Evolutionary conservation across 2,329 filamentous ascomycete genomes (phyloP), one percentile per base, ranked within the genome.

Genomic region (Alternaria sp.): DNA sequence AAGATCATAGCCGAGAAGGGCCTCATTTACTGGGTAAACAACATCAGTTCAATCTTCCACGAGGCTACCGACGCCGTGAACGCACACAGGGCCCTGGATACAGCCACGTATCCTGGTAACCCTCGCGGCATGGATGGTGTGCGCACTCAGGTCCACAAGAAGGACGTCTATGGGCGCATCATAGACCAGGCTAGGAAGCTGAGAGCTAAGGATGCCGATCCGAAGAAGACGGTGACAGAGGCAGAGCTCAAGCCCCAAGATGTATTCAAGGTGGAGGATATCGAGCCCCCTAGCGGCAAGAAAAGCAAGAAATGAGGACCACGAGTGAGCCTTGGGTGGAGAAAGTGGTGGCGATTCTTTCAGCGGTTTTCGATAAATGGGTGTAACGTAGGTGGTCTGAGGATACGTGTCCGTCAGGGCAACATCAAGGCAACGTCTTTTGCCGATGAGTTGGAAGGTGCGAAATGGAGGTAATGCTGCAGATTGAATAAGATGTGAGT

Each of bases 401-500:
- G 7, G 2, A 10, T n/a, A 36, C 15, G 1, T 36, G 32, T 36
- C 8, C 15, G 32, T n/a, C 7, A 4, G 15, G 15, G 15, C 8
- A 4, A 36, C 15, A n/a, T 36, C 7, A n/a, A 8, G 32, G 7
- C 32, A 36, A n/a, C 32, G 32, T 0, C 32, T 36, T 3, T n/a
- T 2, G 15, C 15, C 15, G 4, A 36, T n/a, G 32, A 36, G 15
- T 4, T 9, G 15, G 8, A n/a, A 36, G 13, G 6, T n/a, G 8
- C 0, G 1, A 4, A 36, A 2, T 9, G 32, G 0, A n/a, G 15
- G 32, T 36, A 36, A 4, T 1, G 32, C 32, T 40, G 32, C 0
- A n/a, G 8, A 5, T n/a, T n/a, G 15, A 1, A n/a, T 2, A 10
- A 5, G 4, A 1, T 0, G 4, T 40, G 32, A n/a, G 32, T n/a